phyloP scores from a whole-genome alignment of 2,329 filamentous ascomycete species.

The Fusarium sp. region DNA sequence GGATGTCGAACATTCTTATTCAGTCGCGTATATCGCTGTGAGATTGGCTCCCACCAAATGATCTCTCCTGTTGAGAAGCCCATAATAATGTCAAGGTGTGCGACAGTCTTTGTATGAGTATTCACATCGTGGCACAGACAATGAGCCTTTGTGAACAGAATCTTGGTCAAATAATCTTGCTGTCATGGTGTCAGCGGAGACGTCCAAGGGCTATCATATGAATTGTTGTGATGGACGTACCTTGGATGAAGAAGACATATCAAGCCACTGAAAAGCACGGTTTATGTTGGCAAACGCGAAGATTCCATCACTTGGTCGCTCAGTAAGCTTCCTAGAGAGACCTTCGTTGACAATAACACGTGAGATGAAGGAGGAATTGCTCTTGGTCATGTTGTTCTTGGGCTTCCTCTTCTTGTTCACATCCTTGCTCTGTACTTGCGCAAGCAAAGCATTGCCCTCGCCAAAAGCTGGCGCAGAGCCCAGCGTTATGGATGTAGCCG shows the following conservation, averaged over 20 bases:
- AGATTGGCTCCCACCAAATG: constrained; percentile 98
- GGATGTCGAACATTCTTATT: constrained; percentile 81
- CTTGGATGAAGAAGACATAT: constrained; percentile 78
- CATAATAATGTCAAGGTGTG: constrained; percentile 90
- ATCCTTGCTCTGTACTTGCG: constrained; percentile 70
- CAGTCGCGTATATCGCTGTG: constrained; percentile 91
- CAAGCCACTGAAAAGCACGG: constrained; percentile 94
- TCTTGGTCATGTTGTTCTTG: constrained; percentile 98
- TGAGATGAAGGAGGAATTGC: constrained; percentile 98
- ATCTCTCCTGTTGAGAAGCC: constrained; percentile 97
- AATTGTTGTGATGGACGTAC: constrained; percentile 46
- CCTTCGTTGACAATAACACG: constrained; percentile 89
- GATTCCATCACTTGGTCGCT: constrained; percentile 78
- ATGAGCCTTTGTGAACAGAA: constrained; percentile 95
- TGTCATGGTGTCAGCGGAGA: constrained; percentile 51
- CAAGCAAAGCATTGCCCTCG: constrained; percentile 80
- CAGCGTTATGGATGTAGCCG: constrained; percentile 50
- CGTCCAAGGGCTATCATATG: neutral
- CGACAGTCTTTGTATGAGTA: constrained; percentile 75
- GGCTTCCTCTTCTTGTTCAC: constrained; percentile 86
- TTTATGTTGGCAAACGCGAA: constrained; percentile 97
- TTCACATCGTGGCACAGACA: constrained; percentile 96
- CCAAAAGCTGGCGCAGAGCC: constrained; percentile 75
- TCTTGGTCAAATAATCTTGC: constrained; percentile 92
- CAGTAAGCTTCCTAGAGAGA: constrained; percentile 77